phyloP scores from a whole-genome alignment of 1,139 yeast genomes.

The Protomyces lactucae-debilis region DNA sequence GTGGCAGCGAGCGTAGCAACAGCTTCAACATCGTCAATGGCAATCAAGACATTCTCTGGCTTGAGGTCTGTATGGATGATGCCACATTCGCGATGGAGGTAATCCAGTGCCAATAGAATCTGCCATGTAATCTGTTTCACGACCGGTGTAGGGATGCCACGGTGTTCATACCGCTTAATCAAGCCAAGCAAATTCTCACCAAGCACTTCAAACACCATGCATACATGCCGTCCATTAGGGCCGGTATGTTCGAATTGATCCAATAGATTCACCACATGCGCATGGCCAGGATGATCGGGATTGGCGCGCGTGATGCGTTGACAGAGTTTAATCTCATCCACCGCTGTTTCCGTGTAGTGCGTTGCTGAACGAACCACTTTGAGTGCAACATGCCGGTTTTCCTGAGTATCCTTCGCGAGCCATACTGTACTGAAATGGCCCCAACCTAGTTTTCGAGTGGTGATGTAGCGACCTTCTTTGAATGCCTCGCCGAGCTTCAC shows the following conservation, averaged over 20 bases:
- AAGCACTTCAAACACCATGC: conserved; percentile 84
- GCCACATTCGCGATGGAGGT: conserved; percentile 79
- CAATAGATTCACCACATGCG: conserved; percentile 61
- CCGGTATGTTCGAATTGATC: conserved; percentile 77
- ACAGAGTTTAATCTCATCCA: conserved; percentile 71
- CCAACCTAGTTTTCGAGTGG: conserved; percentile 82
- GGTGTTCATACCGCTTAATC: conserved; percentile 58
- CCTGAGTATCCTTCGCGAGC: conserved; percentile 61
- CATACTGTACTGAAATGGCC: conserved; percentile 89
- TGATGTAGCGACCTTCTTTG: conserved; percentile 56
- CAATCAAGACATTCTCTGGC: conserved; percentile 82
- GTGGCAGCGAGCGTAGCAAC: conserved; percentile 54
- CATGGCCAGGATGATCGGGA: conserved; percentile 64
- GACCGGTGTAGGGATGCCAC: conserved; percentile 67
- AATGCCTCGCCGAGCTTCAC: conserved; percentile 66
- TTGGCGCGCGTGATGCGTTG: conserved; percentile 47
- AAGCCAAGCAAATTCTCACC: conserved; percentile 76
- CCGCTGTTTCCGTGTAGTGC: conserved; percentile 77
- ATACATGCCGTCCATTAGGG: conserved; percentile 74
- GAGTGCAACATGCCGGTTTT: conserved; percentile 66
- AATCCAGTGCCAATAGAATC: conserved; percentile 68
- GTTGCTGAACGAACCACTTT: conserved; percentile 69
- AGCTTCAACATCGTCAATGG: conserved; percentile 70
- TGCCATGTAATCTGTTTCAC: conserved; percentile 81
- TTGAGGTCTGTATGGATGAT: conserved; percentile 85